Base-by-base conservation (phyloP, 2,329 filamentous ascomycete species). In the Penicillium freii region DNA sequence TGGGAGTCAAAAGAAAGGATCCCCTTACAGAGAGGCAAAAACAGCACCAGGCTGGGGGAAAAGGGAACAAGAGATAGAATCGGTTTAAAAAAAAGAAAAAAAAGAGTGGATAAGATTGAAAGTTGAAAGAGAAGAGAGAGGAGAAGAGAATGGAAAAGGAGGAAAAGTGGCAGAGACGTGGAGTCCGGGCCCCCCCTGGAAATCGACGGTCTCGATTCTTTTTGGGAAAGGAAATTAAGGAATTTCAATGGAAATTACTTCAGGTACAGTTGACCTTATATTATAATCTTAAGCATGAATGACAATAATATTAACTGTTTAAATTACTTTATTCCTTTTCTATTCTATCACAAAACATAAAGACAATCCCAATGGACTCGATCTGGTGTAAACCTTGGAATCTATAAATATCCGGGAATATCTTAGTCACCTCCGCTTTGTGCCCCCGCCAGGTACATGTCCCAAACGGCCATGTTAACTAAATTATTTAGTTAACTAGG, bases 41-140 rank as follows among this genome's bases (percentile, higher is more conserved):
- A 62, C 63, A 69, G 67, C 67, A 63, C 67, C 67, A 65, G 69
- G 69, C 69, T 64, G 66, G 58, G 61, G 60, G 57, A 59, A 58
- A 47, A 53, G 59, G 58, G 57, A 62, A 54, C 45, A 58, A 63
- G 56, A 57, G 54, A 50, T 48, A 54, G 50, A 42, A 46, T 23
- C 40, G 9, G 38, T 58, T 25, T 33, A 31, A 47, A 53, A 54
- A 51, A 55, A 51, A 44, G 53, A 40, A 60, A 52, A 46, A 57
- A 59, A 59, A 56, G 54, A 47, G 43, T 52, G 50, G 40, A 48
- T 31, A 50, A 27, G 21, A 51, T 33, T 33, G 39, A 44, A 43
- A 42, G 46, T 47, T 53, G 42, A 53, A 51, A 44, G 45, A 36
- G 25, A 38, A 51, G 54, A 53, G 40, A 47, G 50, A 48, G 49